Percentiles rank a stretch among this genome's conserved stretches.
These are phyloP conservation scores for Hamamelis virginiana DNA, from an alignment of 164 flowering plant species.

Conservation along the genomic window DNA sequence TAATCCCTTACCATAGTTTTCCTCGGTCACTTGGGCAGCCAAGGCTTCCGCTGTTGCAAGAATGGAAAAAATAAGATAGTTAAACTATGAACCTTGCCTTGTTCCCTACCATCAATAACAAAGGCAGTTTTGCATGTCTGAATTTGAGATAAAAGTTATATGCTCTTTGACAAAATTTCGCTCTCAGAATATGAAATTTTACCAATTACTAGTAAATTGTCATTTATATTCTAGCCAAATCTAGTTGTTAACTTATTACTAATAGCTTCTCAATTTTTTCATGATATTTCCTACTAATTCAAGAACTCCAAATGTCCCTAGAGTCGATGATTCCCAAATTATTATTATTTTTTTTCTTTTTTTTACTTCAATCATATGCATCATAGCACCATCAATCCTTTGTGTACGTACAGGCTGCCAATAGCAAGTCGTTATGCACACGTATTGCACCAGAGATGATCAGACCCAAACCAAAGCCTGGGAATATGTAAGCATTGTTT, in stretches of 20 bases:
- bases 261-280: not conserved
- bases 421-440: constrained; percentile 48
- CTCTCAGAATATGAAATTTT: too few relatives aligned
- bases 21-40: constrained; percentile 53
- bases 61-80: not conserved
- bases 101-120: not conserved
- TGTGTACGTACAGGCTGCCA: constrained; percentile 59
- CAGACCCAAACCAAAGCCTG: constrained; percentile 66
- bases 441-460: constrained; percentile 53
- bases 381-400: not conserved
- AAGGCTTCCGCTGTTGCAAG: constrained; percentile 58
- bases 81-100: not conserved
- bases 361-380: too few relatives aligned
- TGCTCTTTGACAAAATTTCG: too few relatives aligned
- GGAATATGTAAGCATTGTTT: constrained; percentile 69
- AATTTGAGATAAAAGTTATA: too few relatives aligned
- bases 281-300: not conserved
- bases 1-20: constrained; percentile 52
- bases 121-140: not conserved
- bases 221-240: too few relatives aligned
- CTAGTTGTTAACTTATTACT: too few relatives aligned
- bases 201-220: too few relatives aligned
- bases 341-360: too few relatives aligned
- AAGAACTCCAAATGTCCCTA: not conserved
- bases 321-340: not conserved